These are phyloP conservation scores for Alternaria brassicae DNA, from an alignment of 2,329 filamentous ascomycete genomes.

Conservation along the genomic window DNA sequence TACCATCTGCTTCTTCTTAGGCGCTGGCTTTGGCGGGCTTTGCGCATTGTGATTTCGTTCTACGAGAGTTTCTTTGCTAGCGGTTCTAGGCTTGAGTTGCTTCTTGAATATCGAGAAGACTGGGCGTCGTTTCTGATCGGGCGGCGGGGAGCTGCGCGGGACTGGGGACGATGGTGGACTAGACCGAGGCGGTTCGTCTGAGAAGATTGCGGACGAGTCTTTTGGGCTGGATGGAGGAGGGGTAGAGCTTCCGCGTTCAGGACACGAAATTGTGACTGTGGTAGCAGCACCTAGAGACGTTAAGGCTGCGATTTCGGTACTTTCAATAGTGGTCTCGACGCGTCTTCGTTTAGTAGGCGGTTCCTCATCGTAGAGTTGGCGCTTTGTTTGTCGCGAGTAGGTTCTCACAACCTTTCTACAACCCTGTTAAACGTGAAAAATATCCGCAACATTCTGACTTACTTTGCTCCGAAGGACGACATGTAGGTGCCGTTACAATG, in stretches of 20 bases:
- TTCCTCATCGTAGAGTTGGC: constrained; percentile 39
- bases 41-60: constrained; percentile 48
- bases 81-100: constrained; percentile 21
- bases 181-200: constrained; percentile 48
- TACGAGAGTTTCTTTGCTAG: constrained; percentile 25
- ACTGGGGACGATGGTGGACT: constrained; percentile 45
- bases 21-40: constrained; percentile 34
- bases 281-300: constrained; percentile 10
- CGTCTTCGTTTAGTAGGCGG: constrained; percentile 48
- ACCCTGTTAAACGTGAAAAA: constrained; percentile 19
- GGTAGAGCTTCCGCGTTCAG: constrained; percentile 20
- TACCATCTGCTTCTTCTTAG: constrained; percentile 52
- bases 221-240: constrained; percentile 42
- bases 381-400: constrained; percentile 48
- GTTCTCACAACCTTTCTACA: constrained; percentile 43
- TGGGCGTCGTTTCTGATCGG: constrained; percentile 51
- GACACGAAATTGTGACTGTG: constrained; percentile 3
- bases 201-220: constrained; percentile 47
- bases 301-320: constrained; percentile 8
- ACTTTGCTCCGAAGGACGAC: constrained; percentile 37
- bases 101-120: constrained; percentile 58
- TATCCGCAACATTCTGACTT: constrained; percentile 3
- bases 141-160: constrained; percentile 32
- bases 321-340: constrained; percentile 31
- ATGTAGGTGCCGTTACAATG: constrained; percentile 24